A percentile compares a stretch with the other conserved stretches of the same genome.
Conservation (phyloP, 352 stramenopile species). For the Pythium vanterpoolii region DNA sequence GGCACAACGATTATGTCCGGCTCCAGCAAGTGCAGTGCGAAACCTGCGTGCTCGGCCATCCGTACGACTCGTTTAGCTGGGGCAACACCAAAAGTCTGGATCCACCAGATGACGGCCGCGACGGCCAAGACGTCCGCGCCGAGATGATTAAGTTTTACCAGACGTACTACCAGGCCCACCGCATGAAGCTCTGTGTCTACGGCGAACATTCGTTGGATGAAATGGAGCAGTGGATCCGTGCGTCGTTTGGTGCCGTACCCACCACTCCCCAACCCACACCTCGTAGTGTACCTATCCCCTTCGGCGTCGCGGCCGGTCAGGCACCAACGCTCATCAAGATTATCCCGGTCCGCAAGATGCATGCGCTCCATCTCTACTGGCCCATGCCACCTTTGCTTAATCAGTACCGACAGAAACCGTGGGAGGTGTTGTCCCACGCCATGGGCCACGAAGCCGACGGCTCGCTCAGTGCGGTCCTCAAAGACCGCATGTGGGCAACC, state of each 20-base stretch:
- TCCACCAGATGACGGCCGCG: constrained; percentile 13
- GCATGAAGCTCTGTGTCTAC: constrained; percentile 48
- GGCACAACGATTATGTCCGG: constrained; percentile 38
- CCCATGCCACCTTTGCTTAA: constrained; percentile 27
- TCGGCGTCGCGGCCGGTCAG: constrained; percentile 24
- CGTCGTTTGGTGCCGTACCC: constrained; percentile 34
- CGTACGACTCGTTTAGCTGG: constrained; percentile 57
- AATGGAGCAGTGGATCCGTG: constrained; percentile 30
- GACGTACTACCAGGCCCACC: constrained; percentile 35
- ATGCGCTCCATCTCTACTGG: constrained; percentile 40
- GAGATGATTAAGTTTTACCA: constrained; percentile 37
- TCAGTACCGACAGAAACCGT: constrained; percentile 31
- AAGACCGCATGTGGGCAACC: constrained; percentile 31
- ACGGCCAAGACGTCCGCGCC: constrained; percentile 30
- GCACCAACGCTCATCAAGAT: constrained; percentile 32
- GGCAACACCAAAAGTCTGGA: constrained; percentile 49
- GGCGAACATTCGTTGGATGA: constrained; percentile 34
- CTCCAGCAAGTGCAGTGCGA: constrained; percentile 43
- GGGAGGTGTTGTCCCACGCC: constrained; percentile 38
- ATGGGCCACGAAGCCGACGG: constrained; percentile 38
- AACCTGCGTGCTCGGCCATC: constrained; percentile 8
- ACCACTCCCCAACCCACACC: constrained; percentile 7
- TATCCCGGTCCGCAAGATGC: constrained; percentile 32
- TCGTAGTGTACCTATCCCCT: constrained; percentile 7
- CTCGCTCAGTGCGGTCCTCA: constrained; percentile 30